Percentiles rank a stretch among this genome's conserved stretches.
Conservation (phyloP, 2,329 filamentous ascomycete species). For the Cercospora sojina region DNA sequence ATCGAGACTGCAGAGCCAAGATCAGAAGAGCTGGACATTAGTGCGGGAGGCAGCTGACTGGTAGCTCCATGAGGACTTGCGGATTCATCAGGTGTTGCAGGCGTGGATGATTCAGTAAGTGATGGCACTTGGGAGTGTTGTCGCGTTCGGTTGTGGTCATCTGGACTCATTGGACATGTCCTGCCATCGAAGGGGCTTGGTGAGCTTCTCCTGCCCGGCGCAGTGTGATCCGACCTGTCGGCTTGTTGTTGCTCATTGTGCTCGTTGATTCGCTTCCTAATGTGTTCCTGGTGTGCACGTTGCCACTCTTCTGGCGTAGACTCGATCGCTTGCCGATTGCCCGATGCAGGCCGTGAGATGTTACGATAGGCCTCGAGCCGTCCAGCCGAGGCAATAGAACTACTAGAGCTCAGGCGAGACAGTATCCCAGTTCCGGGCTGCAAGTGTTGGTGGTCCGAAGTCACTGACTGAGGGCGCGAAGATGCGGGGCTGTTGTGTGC, state of each 20-base stretch:
- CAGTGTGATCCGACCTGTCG: slow-evolving; percentile 29
- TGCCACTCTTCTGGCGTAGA: slow-evolving; percentile 36
- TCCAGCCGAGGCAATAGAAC: slow-evolving; percentile 31
- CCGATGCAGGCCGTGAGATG: slow-evolving; percentile 14
- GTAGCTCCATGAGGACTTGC: slow-evolving; percentile 42
- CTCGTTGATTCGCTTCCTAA: slow-evolving; percentile 38
- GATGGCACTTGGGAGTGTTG: slow-evolving; percentile 28
- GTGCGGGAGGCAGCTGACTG: slow-evolving; percentile 30
- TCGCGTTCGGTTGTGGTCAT: slow-evolving; percentile 33
- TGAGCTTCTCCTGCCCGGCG: slow-evolving; percentile 6
- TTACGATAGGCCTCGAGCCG: slow-evolving; percentile 20
- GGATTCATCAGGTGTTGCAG: slow-evolving; percentile 37
- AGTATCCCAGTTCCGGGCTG: slow-evolving; percentile 24
- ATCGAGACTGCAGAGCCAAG: slow-evolving; percentile 50
- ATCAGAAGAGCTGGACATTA: slow-evolving; percentile 50
- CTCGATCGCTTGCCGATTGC: slow-evolving; percentile 29
- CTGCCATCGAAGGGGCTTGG: slow-evolving; percentile 36
- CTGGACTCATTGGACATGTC: slow-evolving; percentile 50
- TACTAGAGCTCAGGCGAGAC: slow-evolving; percentile 32
- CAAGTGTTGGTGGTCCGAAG: slow-evolving; percentile 26
- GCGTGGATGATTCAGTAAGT: slow-evolving; percentile 26
- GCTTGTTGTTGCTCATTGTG: slow-evolving; percentile 35
- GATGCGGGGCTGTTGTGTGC: slow-evolving; percentile 30
- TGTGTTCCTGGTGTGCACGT: slow-evolving; percentile 38
- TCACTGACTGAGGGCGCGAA: slow-evolving; percentile 26